Base-by-base conservation (phyloP, 2,329 filamentous ascomycete genomes). In the Chrysoporthe deuterocubensis region DNA sequence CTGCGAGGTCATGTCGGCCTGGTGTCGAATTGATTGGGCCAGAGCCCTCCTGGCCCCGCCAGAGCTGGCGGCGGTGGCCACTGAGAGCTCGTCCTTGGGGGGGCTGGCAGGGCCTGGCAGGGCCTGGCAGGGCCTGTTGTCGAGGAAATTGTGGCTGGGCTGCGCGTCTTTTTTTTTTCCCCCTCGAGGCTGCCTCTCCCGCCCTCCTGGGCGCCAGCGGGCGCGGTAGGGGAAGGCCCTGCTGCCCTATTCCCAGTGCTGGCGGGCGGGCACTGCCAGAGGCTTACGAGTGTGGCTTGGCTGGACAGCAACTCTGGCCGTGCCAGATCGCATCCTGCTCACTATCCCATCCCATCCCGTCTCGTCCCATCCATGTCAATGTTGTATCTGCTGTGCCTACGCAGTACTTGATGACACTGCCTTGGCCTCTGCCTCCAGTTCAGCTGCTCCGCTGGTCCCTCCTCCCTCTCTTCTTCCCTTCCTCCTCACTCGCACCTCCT, bases 11-110 rank as follows among this genome's bases (percentile, higher is more conserved):
- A 52, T 54, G 50, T 26, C 50, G 21, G 21, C 50, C 16, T 21
- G 14, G 59, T 52, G 44, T 62, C 59, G 46, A 32, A 11, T 62
- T 62, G 59, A 62, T 62, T 62, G 59, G 59, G 8, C 44, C 6
- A n/a, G 43, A 50, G 11, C 6, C 8, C 34, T 50, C 59, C 59
- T 62, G 13, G 59, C 59, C n/a, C 59, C 59, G 44, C 59, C 44
- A 21, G 32, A 48, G 37, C 13, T 50, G 44, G 54, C 54, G 9
- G 13, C 14, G 8, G 54, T 14, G 18, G 18, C 54, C 54, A 57
- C 54, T 57, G 34, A 40, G 59, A 62, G 44, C 43, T 34, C 26
- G 58, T 46, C 32, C 18, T 26, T 26, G 26, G 26, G 26, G 26
- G 26, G 26, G 26, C 26, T 26, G 26, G 26, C 26, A 26, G 26